Percentiles rank a stretch among this genome's conserved stretches.
Conservation (phyloP, 257 asterid genomes). For the Anisodus acutangulus region DNA sequence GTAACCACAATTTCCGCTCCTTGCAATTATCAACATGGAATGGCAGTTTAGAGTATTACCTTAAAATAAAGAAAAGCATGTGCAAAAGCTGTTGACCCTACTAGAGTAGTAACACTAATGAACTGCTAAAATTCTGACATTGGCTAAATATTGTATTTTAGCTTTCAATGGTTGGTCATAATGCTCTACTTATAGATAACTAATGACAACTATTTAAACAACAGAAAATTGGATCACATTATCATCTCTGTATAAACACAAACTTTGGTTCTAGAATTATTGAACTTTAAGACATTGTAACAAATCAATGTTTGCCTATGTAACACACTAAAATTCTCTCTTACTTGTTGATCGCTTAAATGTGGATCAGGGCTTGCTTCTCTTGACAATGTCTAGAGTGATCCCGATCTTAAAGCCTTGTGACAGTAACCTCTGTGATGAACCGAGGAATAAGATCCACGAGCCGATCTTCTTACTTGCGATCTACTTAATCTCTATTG, state of each 20-base stretch:
- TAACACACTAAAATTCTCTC: background rate
- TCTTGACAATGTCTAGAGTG: slow-evolving; percentile 67
- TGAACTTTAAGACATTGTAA: background rate
- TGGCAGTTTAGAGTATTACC: background rate
- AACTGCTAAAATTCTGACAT: background rate
- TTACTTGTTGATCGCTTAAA: background rate
- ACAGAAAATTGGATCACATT: background rate
- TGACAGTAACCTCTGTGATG: slow-evolving; percentile 29
- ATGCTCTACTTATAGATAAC: slow-evolving; percentile 4
- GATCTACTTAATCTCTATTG: slow-evolving; percentile 74
- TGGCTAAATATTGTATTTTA: background rate
- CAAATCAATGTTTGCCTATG: background rate
- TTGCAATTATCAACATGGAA: background rate
- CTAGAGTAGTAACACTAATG: background rate
- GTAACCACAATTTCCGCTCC: slow-evolving; percentile 10
- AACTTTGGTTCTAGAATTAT: background rate
- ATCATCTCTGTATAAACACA: background rate
- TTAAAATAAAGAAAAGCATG: background rate
- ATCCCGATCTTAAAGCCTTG: slow-evolving; percentile 68
- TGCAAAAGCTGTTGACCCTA: background rate
- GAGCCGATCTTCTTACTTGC: slow-evolving; percentile 69
- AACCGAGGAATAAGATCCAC: slow-evolving; percentile 51
- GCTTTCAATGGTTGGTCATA: background rate
- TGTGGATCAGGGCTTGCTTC: slow-evolving; percentile 67
- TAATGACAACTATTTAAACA: background rate